phyloP scores from a whole-genome alignment of 306 rosid genomes.

The Rosa multiflora region DNA sequence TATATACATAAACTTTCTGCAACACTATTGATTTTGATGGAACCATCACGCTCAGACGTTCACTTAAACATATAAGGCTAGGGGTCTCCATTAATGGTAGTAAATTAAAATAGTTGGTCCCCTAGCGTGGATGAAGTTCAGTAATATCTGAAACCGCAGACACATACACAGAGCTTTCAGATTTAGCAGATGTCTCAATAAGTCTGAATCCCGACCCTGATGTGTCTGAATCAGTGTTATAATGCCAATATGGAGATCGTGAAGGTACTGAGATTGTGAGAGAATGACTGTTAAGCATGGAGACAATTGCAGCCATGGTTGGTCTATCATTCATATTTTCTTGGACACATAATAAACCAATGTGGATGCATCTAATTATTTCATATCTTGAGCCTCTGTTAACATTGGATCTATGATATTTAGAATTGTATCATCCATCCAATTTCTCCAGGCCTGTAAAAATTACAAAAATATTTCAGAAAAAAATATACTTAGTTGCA shows the following conservation, averaged over 20 bases:
- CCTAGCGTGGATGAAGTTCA: not conserved
- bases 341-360: slow-evolving; percentile 9
- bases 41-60: no score
- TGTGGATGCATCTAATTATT: slow-evolving; percentile 16
- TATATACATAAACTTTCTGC: no score
- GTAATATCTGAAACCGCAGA: not conserved
- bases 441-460: slow-evolving; percentile 23
- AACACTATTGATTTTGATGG: no score
- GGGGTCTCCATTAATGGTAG: no score
- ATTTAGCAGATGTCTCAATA: not conserved
- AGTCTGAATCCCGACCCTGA: not conserved
- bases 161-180: not conserved
- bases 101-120: no score
- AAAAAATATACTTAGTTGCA: not conserved
- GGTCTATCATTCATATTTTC: slow-evolving; percentile 4
- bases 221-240: not conserved
- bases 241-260: not conserved
- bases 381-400: not conserved
- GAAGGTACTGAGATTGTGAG: not conserved
- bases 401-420: slow-evolving; percentile 14
- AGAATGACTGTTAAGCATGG: slow-evolving; percentile 1
- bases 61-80: no score
- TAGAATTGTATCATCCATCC: not conserved
- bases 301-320: not conserved
- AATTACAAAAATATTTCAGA: not conserved